phyloP scores from a whole-genome alignment of 2,329 filamentous ascomycete species.

The Colletotrichum viniferum region DNA sequence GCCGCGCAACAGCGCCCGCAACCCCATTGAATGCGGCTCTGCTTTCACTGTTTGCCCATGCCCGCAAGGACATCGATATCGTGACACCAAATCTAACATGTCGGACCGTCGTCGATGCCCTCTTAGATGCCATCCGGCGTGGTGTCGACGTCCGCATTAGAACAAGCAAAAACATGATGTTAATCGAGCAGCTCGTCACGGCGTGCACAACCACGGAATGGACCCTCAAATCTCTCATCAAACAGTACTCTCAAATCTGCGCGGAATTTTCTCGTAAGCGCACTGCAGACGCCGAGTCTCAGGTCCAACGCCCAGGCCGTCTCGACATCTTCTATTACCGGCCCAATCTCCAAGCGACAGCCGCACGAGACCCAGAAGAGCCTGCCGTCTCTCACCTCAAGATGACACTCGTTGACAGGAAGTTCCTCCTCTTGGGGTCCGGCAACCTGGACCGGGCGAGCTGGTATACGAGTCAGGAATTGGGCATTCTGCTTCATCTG shows the following conservation, averaged over 20 bases:
- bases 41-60: slow-evolving; percentile 62
- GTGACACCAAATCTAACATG: slow-evolving; percentile 82
- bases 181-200: slow-evolving; percentile 81
- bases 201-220: slow-evolving; percentile 74
- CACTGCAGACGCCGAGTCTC: slow-evolving; percentile 45
- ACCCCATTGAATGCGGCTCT: slow-evolving; percentile 73
- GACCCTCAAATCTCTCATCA: slow-evolving; percentile 65
- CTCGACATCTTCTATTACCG: slow-evolving; percentile 66
- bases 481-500: slow-evolving; percentile 68
- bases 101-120: slow-evolving; percentile 62
- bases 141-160: slow-evolving; percentile 72
- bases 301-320: slow-evolving; percentile 45
- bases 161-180: slow-evolving; percentile 74
- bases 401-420: slow-evolving; percentile 72
- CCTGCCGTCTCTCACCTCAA: slow-evolving; percentile 81
- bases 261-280: slow-evolving; percentile 5
- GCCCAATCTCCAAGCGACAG: slow-evolving; percentile 33
- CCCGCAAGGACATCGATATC: slow-evolving; percentile 65
- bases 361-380: slow-evolving; percentile 45
- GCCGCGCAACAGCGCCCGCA: slow-evolving; percentile 52
- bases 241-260: slow-evolving; percentile 49
- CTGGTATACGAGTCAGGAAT: slow-evolving; percentile 86
- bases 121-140: slow-evolving; percentile 65
- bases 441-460: slow-evolving; percentile 86
- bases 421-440: slow-evolving; percentile 73